Percentiles rank a stretch among this genome's conserved stretches.
Evolutionary conservation across 2,329 filamentous ascomycete genomes (phyloP).

Genomic region (Cryphonectria parasitica): DNA sequence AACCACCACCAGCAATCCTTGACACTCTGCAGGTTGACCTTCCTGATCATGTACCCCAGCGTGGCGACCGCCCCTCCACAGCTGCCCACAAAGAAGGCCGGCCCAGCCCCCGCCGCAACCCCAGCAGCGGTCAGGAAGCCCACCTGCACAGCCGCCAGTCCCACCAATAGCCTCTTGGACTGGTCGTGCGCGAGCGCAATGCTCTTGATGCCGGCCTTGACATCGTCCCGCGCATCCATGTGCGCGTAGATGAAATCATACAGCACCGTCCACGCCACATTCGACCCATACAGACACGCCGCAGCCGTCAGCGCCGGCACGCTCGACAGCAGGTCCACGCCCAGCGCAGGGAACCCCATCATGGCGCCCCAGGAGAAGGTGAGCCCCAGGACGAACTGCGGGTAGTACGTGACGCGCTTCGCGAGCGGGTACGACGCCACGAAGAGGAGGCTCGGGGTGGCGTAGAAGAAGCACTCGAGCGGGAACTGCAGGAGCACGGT

Average conservation of each 20-base stretch:
- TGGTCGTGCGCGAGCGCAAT: conserved; percentile 82
- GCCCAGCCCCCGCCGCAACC: conserved; percentile 66
- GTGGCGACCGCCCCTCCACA: conserved; percentile 67
- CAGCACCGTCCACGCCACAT: conserved; percentile 82
- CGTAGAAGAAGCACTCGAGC: conserved; percentile 73
- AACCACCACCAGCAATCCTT: conserved; percentile 80
- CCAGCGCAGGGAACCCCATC: conserved; percentile 84
- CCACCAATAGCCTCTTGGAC: conserved; percentile 75
- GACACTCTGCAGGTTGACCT: conserved; percentile 67
- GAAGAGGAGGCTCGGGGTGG: conserved; percentile 72
- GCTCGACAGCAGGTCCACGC: conserved; percentile 72
- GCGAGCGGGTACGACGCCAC: conserved; percentile 80
- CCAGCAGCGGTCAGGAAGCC: conserved; percentile 73
- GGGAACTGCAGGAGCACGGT: conserved; percentile 79
- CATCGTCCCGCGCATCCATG: conserved; percentile 87
- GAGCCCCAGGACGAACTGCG: conserved; percentile 79
- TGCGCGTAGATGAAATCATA: conserved; percentile 96
- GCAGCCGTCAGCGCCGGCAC: conserved; percentile 66
- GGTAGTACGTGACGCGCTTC: conserved; percentile 86
- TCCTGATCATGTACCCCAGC: conserved; percentile 68
- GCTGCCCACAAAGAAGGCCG: conserved; percentile 69
- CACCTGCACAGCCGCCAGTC: conserved; percentile 71
- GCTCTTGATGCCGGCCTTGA: conserved; percentile 84
- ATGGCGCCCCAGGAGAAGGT: conserved; percentile 90
- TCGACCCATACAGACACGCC: conserved; percentile 73